A percentile compares a stretch with the other conserved stretches of the same genome.
Evolutionary conservation across 441 rosid genomes (phyloP).

Genomic region (Iberis amara): DNA sequence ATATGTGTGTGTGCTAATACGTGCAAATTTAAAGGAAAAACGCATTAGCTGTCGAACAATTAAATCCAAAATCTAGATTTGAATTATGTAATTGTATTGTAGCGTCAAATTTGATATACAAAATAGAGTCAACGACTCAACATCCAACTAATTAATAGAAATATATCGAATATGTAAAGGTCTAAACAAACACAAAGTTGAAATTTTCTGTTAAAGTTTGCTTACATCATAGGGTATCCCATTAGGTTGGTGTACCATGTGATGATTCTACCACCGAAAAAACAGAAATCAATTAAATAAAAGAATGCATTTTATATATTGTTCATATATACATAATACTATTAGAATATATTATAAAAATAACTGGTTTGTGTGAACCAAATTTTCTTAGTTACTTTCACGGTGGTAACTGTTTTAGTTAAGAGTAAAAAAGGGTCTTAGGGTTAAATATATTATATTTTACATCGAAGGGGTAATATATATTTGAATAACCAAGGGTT

Average conservation of each 20-base stretch:
- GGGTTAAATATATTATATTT: too few species aligned
- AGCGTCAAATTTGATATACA: background rate
- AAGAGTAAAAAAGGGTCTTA: background rate
- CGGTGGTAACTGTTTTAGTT: background rate
- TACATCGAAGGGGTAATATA: too few species aligned
- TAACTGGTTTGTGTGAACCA: background rate
- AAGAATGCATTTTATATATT: background rate
- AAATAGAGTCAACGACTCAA: slow-evolving; percentile 28
- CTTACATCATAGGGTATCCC: slow-evolving; percentile 30
- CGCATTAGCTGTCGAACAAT: slow-evolving; percentile 8
- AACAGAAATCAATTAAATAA: background rate
- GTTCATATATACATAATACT: too few species aligned
- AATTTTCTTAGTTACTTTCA: too few species aligned
- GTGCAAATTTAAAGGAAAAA: background rate
- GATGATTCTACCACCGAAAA: slow-evolving; percentile 29
- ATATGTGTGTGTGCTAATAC: background rate
- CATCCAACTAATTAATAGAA: slow-evolving; percentile 11
- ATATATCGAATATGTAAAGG: slow-evolving; percentile 2
- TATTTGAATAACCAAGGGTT: slow-evolving; percentile 24
- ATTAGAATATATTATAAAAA: too few species aligned
- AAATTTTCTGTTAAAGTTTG: slow-evolving; percentile 12
- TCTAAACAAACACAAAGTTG: slow-evolving; percentile 13
- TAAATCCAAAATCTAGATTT: slow-evolving; percentile 3
- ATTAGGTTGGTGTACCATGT: slow-evolving; percentile 30
- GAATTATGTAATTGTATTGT: background rate